Conservation (phyloP, 163 green algal genomes). For the Botryococcus braunii region DNA sequence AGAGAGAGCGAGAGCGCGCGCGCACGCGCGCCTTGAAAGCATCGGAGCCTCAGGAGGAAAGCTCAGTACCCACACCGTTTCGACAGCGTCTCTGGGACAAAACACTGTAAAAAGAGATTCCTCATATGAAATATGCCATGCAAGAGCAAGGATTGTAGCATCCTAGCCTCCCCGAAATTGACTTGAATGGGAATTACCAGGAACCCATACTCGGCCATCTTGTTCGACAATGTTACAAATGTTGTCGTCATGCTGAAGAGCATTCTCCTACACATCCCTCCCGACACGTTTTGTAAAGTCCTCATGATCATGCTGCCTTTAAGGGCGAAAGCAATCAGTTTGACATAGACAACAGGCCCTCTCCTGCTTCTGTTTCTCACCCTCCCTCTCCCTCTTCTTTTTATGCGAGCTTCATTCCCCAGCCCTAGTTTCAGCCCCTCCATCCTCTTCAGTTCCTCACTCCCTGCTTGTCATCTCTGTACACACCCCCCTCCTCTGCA, state of each 20-base stretch:
- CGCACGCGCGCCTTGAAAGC: background rate
- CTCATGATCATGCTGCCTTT: too few relatives aligned
- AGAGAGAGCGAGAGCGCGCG: too few relatives aligned
- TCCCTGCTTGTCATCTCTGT: too few relatives aligned
- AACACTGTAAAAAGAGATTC: background rate
- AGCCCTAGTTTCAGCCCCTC: too few relatives aligned
- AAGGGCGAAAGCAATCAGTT: too few relatives aligned
- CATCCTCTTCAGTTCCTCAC: too few relatives aligned
- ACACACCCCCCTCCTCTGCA: too few relatives aligned
- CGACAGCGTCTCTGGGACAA: background rate
- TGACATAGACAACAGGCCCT: too few relatives aligned
- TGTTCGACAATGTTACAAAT: conserved; percentile 40
- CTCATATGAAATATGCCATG: background rate
- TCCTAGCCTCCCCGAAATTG: background rate
- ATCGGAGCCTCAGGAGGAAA: background rate
- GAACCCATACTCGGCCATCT: conserved; percentile 33
- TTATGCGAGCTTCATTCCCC: too few relatives aligned
- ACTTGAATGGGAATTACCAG: conserved; percentile 21
- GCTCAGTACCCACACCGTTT: background rate
- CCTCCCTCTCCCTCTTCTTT: too few relatives aligned
- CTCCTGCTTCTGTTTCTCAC: too few relatives aligned
- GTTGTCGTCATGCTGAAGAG: conserved; percentile 26
- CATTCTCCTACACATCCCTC: conserved; percentile 20
- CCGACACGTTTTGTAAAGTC: too few relatives aligned
- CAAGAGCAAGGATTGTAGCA: background rate